Evolutionary conservation across 1,284 basidiomycete genomes (phyloP), one percentile per base, ranked within the genome.

Genomic region (Gomphus sp.): DNA sequence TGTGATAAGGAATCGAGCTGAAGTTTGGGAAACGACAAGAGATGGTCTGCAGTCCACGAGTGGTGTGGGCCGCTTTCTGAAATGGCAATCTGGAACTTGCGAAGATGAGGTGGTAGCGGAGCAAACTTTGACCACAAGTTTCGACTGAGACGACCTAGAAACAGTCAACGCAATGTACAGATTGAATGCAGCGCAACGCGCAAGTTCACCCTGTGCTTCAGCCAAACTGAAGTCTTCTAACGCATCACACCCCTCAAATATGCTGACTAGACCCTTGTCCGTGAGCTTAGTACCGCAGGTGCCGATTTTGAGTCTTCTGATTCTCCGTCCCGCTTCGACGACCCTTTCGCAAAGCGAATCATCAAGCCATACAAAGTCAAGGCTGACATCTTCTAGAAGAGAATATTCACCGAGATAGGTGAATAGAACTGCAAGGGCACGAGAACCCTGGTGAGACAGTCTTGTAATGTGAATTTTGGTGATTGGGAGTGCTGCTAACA

Each of bases 311-410:
- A 74, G 52, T 28, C 62, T 64, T 55, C 64, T 66, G 31, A 73
- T 56, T 55, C 66, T 69, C 47, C 64, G 58, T n/a, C 69, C 68
- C 16, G 68, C 69, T 44, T 63, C 59, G 37, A 66, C 71, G 33
- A 74, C 66, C 49, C 64, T 66, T 36, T 72, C 66, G 61, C 73
- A 74, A 12, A 74, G 58, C 31, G 58, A 45, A 61, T 74, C 72
- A 62, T 74, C 73, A 52, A 74, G 62, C 73, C 72, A 74, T 25
- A 74, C 64, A 52, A 74, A 71, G 62, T 74, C 69, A 28, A 73
- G 57, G 36, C 48, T 56, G n/a, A 74, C 55, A 34, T 64, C 62
- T 52, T 74, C 71, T 31, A 73, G 62, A 16, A 60, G 44, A 22
- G 68, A 67, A 48, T 65, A 62, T 56, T 72, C 67, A 25, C 65